These are phyloP conservation scores for Trematosphaeria pertusa DNA, from an alignment of 2,329 filamentous ascomycete species.

Conservation along the genomic window DNA sequence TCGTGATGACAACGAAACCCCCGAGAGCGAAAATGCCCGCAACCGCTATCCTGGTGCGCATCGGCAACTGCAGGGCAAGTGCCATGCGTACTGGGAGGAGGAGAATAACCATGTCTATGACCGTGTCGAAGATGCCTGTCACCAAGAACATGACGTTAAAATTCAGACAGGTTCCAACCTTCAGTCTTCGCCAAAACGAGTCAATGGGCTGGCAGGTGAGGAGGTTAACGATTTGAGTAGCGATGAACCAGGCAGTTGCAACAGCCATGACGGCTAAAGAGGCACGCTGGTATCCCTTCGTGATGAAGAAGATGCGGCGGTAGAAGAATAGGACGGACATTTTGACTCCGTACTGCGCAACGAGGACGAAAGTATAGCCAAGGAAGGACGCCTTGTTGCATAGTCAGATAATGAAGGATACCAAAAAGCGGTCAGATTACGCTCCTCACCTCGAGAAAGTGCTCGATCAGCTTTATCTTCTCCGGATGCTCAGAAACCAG, in stretches of 20 bases:
- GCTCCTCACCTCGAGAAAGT: conserved; percentile 8
- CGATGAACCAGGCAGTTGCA: conserved; percentile 8
- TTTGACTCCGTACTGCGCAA: conserved; percentile 11
- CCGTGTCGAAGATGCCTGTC: conserved; percentile 1
- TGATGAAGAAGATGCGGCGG: conserved; percentile 20
- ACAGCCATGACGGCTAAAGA: conserved; percentile 1
- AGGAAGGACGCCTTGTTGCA: not conserved
- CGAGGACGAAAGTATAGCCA: not conserved
- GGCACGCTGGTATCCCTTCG: not conserved
- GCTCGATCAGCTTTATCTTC: conserved; percentile 1
- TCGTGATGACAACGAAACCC: conserved; percentile 9
- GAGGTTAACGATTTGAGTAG: not conserved
- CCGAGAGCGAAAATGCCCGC: conserved; percentile 15
- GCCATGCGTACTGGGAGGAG: conserved; percentile 9
- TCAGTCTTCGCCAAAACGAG: conserved; percentile 1
- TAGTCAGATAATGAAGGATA: not conserved
- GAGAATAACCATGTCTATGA: conserved; percentile 12
- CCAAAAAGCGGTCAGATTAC: not conserved
- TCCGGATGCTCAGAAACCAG: not conserved
- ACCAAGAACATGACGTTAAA: not conserved
- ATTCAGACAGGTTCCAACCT: conserved; percentile 4
- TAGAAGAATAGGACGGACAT: conserved; percentile 26
- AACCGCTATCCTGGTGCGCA: conserved; percentile 7
- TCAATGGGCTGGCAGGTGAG: conserved; percentile 6
- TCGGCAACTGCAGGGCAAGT: conserved; percentile 5